A percentile compares a stretch with the other conserved stretches of the same genome.
These are phyloP conservation scores for Hibiscus tridactylites DNA, from an alignment of 345 rosid genomes.

Conservation along the genomic window DNA sequence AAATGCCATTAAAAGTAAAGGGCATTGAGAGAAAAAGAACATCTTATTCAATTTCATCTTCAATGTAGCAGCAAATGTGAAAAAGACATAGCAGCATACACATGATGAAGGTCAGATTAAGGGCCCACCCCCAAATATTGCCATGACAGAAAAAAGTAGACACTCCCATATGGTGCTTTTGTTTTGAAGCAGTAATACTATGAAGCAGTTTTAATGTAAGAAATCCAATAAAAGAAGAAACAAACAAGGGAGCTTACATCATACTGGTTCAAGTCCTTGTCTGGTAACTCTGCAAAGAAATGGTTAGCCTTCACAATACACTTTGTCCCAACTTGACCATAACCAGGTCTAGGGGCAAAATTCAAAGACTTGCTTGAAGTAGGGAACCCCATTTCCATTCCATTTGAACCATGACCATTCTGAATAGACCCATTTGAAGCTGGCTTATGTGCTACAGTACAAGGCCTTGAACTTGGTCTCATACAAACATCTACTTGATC, in stretches of 20 bases:
- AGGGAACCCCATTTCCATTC: slow-evolving; percentile 53
- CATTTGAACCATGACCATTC: slow-evolving; percentile 18
- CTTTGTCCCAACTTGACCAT: slow-evolving; percentile 76
- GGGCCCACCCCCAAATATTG: slow-evolving; percentile 14
- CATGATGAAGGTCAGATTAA: slow-evolving; percentile 27
- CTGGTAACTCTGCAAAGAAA: slow-evolving; percentile 85
- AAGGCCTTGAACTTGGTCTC: slow-evolving; percentile 94
- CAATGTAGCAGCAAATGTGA: slow-evolving; percentile 22
- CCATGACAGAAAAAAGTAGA: too few relatives aligned
- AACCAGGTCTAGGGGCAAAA: slow-evolving; percentile 85
- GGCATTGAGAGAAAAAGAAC: slow-evolving; percentile 11
- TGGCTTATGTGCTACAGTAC: slow-evolving; percentile 60
- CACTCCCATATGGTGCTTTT: not conserved
- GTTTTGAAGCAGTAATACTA: slow-evolving; percentile 7
- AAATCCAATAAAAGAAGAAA: not conserved
- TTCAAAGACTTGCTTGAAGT: slow-evolving; percentile 61
- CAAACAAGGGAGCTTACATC: slow-evolving; percentile 48
- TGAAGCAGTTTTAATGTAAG: slow-evolving; percentile 3
- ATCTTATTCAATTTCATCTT: slow-evolving; percentile 27
- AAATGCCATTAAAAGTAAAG: not conserved
- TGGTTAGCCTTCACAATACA: slow-evolving; percentile 98
- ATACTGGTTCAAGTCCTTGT: slow-evolving; percentile 89
- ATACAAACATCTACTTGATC: slow-evolving; percentile 78
- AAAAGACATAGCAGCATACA: slow-evolving; percentile 17
- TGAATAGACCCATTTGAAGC: slow-evolving; percentile 26